Base-by-base conservation (phyloP, 139 green algal species). In the Chlorella ohadii region DNA sequence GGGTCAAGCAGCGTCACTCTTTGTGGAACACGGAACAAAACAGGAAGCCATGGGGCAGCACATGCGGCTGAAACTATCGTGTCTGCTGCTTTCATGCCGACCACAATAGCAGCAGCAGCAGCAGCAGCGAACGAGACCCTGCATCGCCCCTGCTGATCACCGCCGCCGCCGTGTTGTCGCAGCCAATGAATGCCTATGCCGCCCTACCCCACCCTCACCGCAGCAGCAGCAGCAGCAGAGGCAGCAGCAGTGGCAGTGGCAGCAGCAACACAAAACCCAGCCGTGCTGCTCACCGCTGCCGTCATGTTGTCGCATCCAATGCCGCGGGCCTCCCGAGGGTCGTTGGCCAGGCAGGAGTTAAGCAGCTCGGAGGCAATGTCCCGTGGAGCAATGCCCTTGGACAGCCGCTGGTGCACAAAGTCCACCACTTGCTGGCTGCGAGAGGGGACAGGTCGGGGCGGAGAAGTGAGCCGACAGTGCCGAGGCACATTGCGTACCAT, bases 281-380 rank as follows among this genome's bases (percentile, higher is more conserved):
- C n/a, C n/a, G n/a, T 16, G 28, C 63, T 16, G 36, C 95, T 84
- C 17, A 97, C 88, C 34, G 88, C 84, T 13, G 84, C 87, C 5
- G 89, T 96, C 92, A 97, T 96, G 85, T 99, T 99, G 91, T 99
- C 97, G 82, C 96, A 99, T 41, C 96, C 96, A 25, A 98, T 89
- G 56, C 95, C 96, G 70, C 91, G 91, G 0, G 93, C 93, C 71
- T 96, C 90, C 80, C 94, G 94, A 5, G 96, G 95, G 88, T 98
- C 93, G 55, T 84, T 84, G 23, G 96, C 94, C 33, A 99, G 83
- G 89, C 97, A 99, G 1, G 85, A 84, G 80, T 99, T 94, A 67
- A 98, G 88, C 77, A 99, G 86, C 72, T 93, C 89, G 31, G 86
- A 90, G 0, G 90, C 86, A 28, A 95, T 92, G 38, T 95, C 86